phyloP scores from a whole-genome alignment of 2,329 filamentous ascomycete genomes.

The Pseudogymnoascus sp. region DNA sequence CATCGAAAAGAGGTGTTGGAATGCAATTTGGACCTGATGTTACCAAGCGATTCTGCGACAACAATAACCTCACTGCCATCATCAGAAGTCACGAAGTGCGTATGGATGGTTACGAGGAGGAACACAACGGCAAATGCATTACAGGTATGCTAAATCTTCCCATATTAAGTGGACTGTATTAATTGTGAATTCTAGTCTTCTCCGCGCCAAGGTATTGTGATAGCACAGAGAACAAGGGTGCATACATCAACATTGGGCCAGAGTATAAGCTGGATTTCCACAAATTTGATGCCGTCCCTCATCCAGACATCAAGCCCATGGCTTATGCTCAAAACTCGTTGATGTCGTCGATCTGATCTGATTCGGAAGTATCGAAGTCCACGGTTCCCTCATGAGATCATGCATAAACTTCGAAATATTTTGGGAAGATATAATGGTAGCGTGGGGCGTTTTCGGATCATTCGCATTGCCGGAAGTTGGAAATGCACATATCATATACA shows the following conservation, averaged over 20 bases:
- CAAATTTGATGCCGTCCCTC: conserved; percentile 92
- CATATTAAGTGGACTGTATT: conserved; percentile 19
- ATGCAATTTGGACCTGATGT: conserved; percentile 96
- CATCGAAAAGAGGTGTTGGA: conserved; percentile 93
- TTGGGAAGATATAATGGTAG: conserved; percentile 9
- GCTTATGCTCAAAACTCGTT: conserved; percentile 80
- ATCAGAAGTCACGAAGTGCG: conserved; percentile 96
- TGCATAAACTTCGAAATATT: conserved; percentile 3
- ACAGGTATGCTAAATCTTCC: conserved; percentile 51
- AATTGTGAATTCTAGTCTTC: conserved; percentile 57
- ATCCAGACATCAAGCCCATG: conserved; percentile 94
- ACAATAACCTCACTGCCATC: conserved; percentile 86
- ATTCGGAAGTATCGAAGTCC: neutral
- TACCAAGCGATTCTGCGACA: conserved; percentile 93
- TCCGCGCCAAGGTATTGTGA: conserved; percentile 97
- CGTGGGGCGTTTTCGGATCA: conserved; percentile 8
- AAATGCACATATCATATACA: conserved; percentile 7
- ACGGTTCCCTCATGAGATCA: conserved; percentile 7
- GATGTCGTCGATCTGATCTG: conserved; percentile 64
- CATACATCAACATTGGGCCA: conserved; percentile 92
- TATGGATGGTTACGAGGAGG: conserved; percentile 98
- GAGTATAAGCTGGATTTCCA: conserved; percentile 88
- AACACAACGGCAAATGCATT: conserved; percentile 92
- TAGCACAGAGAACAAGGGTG: conserved; percentile 94
- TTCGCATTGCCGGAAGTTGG: conserved; percentile 6